phyloP scores from a whole-genome alignment of 352 stramenopile genomes.

The Phytopythium helicoides region DNA sequence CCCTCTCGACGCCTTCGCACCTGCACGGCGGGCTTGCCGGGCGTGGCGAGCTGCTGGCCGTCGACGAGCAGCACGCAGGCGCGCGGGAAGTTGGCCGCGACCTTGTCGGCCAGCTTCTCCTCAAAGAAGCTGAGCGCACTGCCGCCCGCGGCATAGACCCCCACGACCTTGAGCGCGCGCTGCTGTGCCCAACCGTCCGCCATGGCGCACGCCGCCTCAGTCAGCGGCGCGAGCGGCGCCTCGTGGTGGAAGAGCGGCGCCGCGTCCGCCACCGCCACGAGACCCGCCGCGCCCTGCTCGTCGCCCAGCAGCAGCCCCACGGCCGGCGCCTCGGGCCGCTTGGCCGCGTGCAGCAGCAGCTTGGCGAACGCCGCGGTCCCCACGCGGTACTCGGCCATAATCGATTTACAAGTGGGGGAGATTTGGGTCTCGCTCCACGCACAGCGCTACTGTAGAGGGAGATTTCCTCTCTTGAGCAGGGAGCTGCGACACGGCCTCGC shows the following conservation, averaged over 20 bases:
- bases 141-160: constrained; percentile 56
- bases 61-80: constrained; percentile 75
- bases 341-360: constrained; percentile 70
- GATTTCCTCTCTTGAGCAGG: no score
- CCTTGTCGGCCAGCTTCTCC: constrained; percentile 66
- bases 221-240: constrained; percentile 54
- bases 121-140: constrained; percentile 46
- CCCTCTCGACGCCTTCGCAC: constrained; percentile 4
- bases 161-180: constrained; percentile 51
- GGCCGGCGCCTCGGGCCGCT: constrained; percentile 40
- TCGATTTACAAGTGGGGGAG: constrained; percentile 40
- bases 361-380: constrained; percentile 66
- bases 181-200: constrained; percentile 54
- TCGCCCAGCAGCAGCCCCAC: constrained; percentile 63
- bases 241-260: constrained; percentile 83
- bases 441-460: no score
- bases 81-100: constrained; percentile 64
- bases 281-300: constrained; percentile 27
- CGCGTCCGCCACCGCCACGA: constrained; percentile 49
- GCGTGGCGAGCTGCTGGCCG: constrained; percentile 48
- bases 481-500: no score
- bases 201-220: constrained; percentile 66
- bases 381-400: constrained; percentile 58
- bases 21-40: constrained; percentile 53
- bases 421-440: no score